These are phyloP conservation scores for Rhododendron ovatum DNA, from an alignment of 148 eudicot genomes.

Conservation along the genomic window DNA sequence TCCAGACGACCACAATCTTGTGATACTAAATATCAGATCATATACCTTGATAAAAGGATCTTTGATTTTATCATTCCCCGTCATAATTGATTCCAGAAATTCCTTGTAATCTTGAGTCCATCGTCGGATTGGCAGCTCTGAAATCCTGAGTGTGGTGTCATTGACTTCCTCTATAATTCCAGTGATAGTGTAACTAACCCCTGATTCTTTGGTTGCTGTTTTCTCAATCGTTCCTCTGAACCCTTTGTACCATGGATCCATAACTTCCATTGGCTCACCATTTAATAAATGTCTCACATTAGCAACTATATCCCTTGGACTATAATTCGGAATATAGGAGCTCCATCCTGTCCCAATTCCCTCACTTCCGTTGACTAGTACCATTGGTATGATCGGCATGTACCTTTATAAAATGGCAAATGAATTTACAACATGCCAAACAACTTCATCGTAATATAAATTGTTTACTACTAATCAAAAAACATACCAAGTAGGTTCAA, in stretches of 20 bases:
- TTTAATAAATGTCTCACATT: constrained; percentile 56
- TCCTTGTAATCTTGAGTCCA: constrained; percentile 93
- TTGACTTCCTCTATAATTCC: not conserved
- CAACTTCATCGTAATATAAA: not conserved
- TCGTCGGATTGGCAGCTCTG: constrained; percentile 71
- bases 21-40: not conserved
- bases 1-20: not conserved
- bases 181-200: not conserved
- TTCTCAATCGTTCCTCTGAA: constrained; percentile 20
- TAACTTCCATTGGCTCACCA: constrained; percentile 56
- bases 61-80: constrained; percentile 49
- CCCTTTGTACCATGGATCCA: constrained; percentile 96
- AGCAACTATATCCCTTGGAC: constrained; percentile 74
- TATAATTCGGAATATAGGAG: constrained; percentile 75
- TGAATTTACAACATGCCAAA: not conserved
- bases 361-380: constrained; percentile 95
- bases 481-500: constrained; percentile 83
- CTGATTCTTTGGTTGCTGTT: not conserved
- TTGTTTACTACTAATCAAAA: not conserved
- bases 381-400: constrained; percentile 70
- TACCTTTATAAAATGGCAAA: constrained; percentile 50
- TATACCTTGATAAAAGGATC: constrained; percentile 55
- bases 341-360: constrained; percentile 99
- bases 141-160: constrained; percentile 23
- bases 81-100: constrained; percentile 46